These are phyloP conservation scores for Phaffomyces thermotolerans DNA, from an alignment of 805 yeast genomes.

Conservation along the genomic window DNA sequence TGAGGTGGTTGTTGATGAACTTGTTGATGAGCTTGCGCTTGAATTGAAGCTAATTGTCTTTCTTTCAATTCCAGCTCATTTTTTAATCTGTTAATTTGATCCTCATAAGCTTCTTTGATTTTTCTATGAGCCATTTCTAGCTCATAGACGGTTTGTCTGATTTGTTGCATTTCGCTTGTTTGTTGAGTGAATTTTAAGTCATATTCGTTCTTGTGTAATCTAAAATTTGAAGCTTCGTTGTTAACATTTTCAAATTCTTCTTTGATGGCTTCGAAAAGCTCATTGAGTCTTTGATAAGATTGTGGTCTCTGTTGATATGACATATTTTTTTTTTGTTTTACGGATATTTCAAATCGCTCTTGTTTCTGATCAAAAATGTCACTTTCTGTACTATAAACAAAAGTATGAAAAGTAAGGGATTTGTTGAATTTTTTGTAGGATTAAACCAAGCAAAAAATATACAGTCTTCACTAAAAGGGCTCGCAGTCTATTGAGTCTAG, in stretches of 20 bases:
- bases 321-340: constrained; percentile 8
- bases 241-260: constrained; percentile 83
- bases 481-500: too few relatives aligned
- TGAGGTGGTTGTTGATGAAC: constrained; percentile 10
- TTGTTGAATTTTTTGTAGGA: background rate
- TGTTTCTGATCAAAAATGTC: too few relatives aligned
- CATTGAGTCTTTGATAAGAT: constrained; percentile 44
- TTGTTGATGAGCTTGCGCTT: constrained; percentile 25
- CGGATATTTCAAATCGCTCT: too few relatives aligned
- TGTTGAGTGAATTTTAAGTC: constrained; percentile 89
- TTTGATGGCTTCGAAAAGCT: constrained; percentile 84
- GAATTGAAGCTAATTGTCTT: constrained; percentile 40
- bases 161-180: constrained; percentile 87
- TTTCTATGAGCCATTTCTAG: constrained; percentile 90
- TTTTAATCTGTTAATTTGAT: constrained; percentile 79
- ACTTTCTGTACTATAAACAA: too few relatives aligned
- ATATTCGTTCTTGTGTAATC: constrained; percentile 87
- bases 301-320: constrained; percentile 26
- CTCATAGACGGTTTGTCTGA: constrained; percentile 89
- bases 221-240: constrained; percentile 76
- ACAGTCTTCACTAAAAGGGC: too few relatives aligned
- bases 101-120: constrained; percentile 93
- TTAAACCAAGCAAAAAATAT: background rate
- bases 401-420: background rate
- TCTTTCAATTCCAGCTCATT: constrained; percentile 79